These are phyloP conservation scores for Colletotrichum sp. DNA, from an alignment of 2,329 filamentous ascomycete species.

Conservation along the genomic window DNA sequence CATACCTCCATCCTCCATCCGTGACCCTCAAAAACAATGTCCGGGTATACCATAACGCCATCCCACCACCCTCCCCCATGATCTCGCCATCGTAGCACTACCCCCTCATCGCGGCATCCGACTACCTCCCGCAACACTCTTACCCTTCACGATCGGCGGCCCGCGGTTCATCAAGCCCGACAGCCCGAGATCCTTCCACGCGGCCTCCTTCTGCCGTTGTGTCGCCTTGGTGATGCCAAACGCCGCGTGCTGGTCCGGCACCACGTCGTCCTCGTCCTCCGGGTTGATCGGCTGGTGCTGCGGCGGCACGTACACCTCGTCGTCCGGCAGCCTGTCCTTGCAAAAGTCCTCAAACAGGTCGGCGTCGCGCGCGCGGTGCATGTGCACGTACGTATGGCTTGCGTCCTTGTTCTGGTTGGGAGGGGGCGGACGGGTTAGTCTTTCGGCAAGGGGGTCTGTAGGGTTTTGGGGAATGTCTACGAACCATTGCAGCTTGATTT, in stretches of 20 bases:
- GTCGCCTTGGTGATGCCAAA: constrained; percentile 86
- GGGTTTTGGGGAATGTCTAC: background rate
- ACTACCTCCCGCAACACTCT: constrained; percentile 21
- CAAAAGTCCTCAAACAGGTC: constrained; percentile 80
- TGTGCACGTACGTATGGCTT: constrained; percentile 76
- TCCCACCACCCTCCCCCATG: background rate
- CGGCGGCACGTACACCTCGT: constrained; percentile 83
- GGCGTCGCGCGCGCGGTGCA: constrained; percentile 73
- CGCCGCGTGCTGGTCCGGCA: constrained; percentile 86
- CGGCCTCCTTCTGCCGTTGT: constrained; percentile 71
- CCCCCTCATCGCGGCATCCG: constrained; percentile 1
- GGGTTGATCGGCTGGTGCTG: constrained; percentile 84
- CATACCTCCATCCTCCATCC: background rate
- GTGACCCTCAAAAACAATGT: background rate
- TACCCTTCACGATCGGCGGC: constrained; percentile 36
- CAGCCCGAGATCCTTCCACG: constrained; percentile 83
- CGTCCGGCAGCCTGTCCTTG: constrained; percentile 72
- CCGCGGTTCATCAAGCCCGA: constrained; percentile 71
- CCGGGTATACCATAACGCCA: constrained; percentile 17
- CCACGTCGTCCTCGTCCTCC: constrained; percentile 87
- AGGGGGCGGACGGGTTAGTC: background rate
- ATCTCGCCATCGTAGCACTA: background rate
- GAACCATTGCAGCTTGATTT: background rate
- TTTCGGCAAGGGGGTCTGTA: background rate
- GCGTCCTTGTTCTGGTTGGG: constrained; percentile 72